A percentile compares a stretch with the other conserved stretches of the same genome.
Conservation (phyloP, 192 early-diverging fungal species). For the Mortierella hygrophila region DNA sequence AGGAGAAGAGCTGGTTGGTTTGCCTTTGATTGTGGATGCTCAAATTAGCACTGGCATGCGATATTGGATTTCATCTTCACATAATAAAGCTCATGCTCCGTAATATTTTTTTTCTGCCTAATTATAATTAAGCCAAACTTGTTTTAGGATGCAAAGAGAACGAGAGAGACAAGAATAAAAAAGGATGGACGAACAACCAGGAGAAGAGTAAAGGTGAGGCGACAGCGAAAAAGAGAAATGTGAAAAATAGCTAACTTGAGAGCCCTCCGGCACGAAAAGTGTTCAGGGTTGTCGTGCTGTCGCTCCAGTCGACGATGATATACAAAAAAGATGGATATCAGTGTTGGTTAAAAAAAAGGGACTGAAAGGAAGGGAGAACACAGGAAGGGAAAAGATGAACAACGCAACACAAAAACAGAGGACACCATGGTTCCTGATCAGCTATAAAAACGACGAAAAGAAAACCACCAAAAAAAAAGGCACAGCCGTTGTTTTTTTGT, state of each 20-base stretch:
- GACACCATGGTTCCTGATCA: background rate
- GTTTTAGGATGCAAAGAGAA: conserved; percentile 7
- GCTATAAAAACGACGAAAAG: background rate
- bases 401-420: background rate
- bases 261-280: background rate
- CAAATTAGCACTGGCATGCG: background rate
- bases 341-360: background rate
- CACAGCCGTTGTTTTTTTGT: background rate
- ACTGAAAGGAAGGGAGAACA: background rate
- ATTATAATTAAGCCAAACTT: conserved; percentile 24
- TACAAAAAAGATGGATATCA: background rate
- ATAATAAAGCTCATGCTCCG: background rate
- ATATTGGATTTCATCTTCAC: background rate
- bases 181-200: background rate
- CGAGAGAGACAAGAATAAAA: background rate
- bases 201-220: background rate
- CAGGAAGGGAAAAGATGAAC: background rate
- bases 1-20: conserved; percentile 1
- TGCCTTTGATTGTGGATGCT: background rate
- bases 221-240: background rate
- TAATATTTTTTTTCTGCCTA: background rate
- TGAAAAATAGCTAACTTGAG: background rate
- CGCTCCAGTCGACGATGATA: background rate
- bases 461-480: background rate
- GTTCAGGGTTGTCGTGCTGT: background rate